Evolutionary conservation across 768 basidiomycete genomes (phyloP), one percentile per base, ranked within the genome.

Genomic region (Dioszegia aurantiaca): DNA sequence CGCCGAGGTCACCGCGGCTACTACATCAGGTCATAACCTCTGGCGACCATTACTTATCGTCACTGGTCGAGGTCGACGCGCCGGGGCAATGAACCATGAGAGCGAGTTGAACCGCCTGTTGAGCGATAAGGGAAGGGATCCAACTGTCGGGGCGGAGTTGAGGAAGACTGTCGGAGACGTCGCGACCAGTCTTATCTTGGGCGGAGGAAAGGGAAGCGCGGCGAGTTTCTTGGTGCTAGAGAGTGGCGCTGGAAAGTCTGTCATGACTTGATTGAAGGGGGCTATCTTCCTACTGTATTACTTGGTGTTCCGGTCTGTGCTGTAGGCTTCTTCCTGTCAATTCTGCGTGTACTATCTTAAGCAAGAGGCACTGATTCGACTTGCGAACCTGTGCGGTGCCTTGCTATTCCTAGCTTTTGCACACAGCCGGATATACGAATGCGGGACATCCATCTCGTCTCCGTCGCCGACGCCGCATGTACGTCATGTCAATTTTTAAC

Each of bases 121-220:
- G 73, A 80, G 82, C 17, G 82, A 84, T 62, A 80, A 85, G 63
- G 83, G 81, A 3, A 47, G 55, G 27, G 79, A 67, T 37, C 67
- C 77, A 8, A 64, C 53, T 23, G 67, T 86, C 3, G 82, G 82
- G 0, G 69, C 80, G 3, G 88, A 89, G 69, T 83, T 91, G 59
- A 80, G 82, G 72, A 87, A 87, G 78, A 90, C 91, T 21, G 80
- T 94, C 24, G 93, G 93, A 2, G 89, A 93, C 72, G 86, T 89
- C 17, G 88, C 85, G 2, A 83, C 86, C 39, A 86, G 86, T 43
- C 83, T 93, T 72, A 83, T 91, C 12, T 79, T 86, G 2, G 80
- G 84, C 5, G 83, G 72, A 2, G 62, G 65, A 1, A 66, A 68
- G 5, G 65, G 63, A 6, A 56, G 57, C 4, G 47, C 37, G 5